Evolutionary conservation across 768 basidiomycete species (phyloP).

Genomic region (Peribolospora kevripleyi): DNA sequence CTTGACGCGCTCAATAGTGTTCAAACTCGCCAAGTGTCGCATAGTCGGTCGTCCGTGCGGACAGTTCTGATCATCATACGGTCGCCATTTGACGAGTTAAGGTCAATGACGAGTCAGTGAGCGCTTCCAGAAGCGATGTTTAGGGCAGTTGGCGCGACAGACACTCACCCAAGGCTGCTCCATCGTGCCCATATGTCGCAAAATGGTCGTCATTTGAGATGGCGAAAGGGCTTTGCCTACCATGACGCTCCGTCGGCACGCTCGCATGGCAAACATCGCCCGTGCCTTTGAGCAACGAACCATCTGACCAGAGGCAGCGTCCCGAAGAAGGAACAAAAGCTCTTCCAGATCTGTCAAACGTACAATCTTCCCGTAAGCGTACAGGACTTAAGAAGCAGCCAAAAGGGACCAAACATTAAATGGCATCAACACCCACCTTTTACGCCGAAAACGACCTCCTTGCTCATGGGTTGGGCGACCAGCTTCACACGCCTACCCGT

Average conservation of each 20-base stretch:
- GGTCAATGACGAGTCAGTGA: neutral
- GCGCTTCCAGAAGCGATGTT: neutral
- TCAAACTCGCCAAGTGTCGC: conserved; percentile 19
- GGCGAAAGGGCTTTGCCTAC: conserved; percentile 43
- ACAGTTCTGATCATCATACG: conserved; percentile 2
- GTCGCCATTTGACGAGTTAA: neutral
- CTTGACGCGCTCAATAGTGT: no score
- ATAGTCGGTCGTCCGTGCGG: conserved; percentile 22
- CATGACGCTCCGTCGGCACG: conserved; percentile 92
- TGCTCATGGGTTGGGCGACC: conserved; percentile 68
- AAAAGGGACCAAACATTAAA: conserved; percentile 1
- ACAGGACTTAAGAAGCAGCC: neutral
- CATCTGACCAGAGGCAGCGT: conserved; percentile 51
- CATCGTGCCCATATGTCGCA: conserved; percentile 23
- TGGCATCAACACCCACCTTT: conserved; percentile 31
- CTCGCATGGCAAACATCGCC: conserved; percentile 87
- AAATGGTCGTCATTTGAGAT: conserved; percentile 40
- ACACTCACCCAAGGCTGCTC: conserved; percentile 24
- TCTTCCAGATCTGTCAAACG: conserved; percentile 65
- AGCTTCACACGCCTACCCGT: conserved; percentile 34
- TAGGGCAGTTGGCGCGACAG: neutral
- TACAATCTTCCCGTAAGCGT: neutral
- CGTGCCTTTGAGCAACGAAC: conserved; percentile 81
- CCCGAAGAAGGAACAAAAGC: conserved; percentile 58
- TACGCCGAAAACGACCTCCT: conserved; percentile 66